Evolutionary conservation across 2,329 filamentous ascomycete species (phyloP).

Genomic region (Rachicladosporium sp.): DNA sequence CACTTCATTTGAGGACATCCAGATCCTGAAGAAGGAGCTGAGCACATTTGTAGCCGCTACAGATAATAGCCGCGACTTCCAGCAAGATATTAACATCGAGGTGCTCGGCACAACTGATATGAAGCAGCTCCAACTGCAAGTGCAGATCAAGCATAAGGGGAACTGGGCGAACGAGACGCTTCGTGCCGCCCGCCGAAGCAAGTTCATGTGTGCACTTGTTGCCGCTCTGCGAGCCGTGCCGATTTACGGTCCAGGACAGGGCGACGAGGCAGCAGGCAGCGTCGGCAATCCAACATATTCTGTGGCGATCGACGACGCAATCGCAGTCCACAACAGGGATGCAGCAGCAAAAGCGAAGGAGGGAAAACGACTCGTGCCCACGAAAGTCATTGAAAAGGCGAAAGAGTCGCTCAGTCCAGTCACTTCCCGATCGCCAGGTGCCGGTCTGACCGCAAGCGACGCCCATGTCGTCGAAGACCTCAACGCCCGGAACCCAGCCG

Average conservation of each 20-base stretch:
- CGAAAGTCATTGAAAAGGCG: no score
- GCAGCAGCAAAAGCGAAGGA: constrained; percentile 39
- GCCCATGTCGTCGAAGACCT: constrained; percentile 31
- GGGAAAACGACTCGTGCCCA: constrained; percentile 50
- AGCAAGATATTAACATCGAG: constrained; percentile 67
- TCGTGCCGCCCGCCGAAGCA: constrained; percentile 69
- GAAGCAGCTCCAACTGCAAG: constrained; percentile 72
- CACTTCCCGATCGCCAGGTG: constrained; percentile 2
- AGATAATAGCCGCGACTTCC: constrained; percentile 85
- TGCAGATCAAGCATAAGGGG: constrained; percentile 77
- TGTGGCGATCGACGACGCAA: constrained; percentile 58
- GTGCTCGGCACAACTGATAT: constrained; percentile 69
- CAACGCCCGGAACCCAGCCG: constrained; percentile 30
- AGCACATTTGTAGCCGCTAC: constrained; percentile 68
- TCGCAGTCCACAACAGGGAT: constrained; percentile 50
- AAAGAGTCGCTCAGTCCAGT: no score
- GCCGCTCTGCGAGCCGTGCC: constrained; percentile 76
- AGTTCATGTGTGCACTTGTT: constrained; percentile 92
- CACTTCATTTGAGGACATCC: constrained; percentile 80
- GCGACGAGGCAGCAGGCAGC: constrained; percentile 47
- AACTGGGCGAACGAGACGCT: constrained; percentile 59
- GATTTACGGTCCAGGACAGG: constrained; percentile 70
- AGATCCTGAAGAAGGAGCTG: constrained; percentile 74
- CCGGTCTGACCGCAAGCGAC: constrained; percentile 15
- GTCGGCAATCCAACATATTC: constrained; percentile 64